Base-by-base conservation (phyloP, 768 basidiomycete genomes). In the Amanita subjunquillea region DNA sequence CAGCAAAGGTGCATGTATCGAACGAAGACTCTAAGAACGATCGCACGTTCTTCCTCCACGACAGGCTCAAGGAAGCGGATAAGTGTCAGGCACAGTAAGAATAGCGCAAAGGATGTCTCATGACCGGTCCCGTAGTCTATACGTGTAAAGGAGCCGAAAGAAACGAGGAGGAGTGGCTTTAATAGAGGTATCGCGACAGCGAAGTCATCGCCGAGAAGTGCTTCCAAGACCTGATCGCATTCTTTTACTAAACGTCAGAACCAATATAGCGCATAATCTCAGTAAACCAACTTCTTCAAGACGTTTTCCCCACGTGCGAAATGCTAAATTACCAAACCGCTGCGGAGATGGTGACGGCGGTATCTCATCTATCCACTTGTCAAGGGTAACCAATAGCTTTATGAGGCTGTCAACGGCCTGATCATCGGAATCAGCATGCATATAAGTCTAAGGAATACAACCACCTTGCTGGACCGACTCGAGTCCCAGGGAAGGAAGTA, bases 71-170 rank as follows among this genome's bases (percentile, higher is more conserved):
- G 72, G 59, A 86, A 79, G 6, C 87, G 78, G 29, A 83, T 65
- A 36, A 90, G 79, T n/a, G 80, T 74, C 50, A 91, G 73, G 56
- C 77, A 78, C 10, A 87, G 72, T 6, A 97, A 74, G 55, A 91
- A 87, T 15, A 94, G 69, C 6, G 78, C 80, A 62, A 96, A 97
- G 0, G 88, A 85, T 0, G 91, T 78, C 71, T 98, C 96, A 60
- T 99, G 96, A 1, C 96, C 96, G 3, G 91, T 92, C 1, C 96
- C 95, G 63, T 97, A 98, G 72, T 99, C 96, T 70, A 98, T 82
- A 51, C 96, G 80, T 10, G 78, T 76, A 60, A 91, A 87, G 3
- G 88, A 92, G 6, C 96, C 96, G 65, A 98, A 97, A 1, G 92
- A 85, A 2, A 80, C 73, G 50, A 87, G 59, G 29, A 97, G 67